These are phyloP conservation scores for Lactarius sanguifluus DNA, from an alignment of 768 basidiomycete genomes.

Conservation along the genomic window DNA sequence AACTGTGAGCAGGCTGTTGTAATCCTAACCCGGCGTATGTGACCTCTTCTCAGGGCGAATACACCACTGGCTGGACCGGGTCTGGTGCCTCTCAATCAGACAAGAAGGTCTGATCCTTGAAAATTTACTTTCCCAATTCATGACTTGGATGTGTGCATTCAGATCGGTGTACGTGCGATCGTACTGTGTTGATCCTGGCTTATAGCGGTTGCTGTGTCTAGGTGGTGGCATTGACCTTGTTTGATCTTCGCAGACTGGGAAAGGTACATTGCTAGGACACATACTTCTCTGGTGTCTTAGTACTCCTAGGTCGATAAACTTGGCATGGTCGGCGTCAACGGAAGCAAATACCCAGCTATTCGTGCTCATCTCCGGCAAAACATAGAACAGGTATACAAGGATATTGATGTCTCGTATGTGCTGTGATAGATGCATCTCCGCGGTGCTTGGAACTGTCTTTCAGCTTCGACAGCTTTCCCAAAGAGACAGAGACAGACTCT, in stretches of 20 bases:
- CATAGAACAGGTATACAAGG: constrained; percentile 80
- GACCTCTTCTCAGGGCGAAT: constrained; percentile 59
- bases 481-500: constrained; percentile 63
- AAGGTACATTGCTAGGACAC: constrained; percentile 50
- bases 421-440: background rate
- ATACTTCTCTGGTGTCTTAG: constrained; percentile 23
- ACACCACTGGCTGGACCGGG: constrained; percentile 93
- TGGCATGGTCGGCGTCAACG: constrained; percentile 88
- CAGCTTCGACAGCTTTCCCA: constrained; percentile 81
- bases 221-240: constrained; percentile 88
- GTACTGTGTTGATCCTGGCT: constrained; percentile 29
- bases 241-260: constrained; percentile 81
- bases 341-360: constrained; percentile 85
- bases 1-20: constrained; percentile 37
- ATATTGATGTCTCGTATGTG: constrained; percentile 78
- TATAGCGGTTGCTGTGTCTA: constrained; percentile 37
- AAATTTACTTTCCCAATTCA: background rate
- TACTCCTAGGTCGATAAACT: constrained; percentile 59
- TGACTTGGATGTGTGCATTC: constrained; percentile 9
- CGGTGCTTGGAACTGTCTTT: background rate
- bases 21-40: background rate
- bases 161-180: constrained; percentile 64
- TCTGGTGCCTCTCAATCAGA: constrained; percentile 93
- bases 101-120: constrained; percentile 65
- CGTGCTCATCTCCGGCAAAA: constrained; percentile 78